Evolutionary conservation across 2,329 filamentous ascomycete genomes (phyloP).

Genomic region (Claviceps maximensis): DNA sequence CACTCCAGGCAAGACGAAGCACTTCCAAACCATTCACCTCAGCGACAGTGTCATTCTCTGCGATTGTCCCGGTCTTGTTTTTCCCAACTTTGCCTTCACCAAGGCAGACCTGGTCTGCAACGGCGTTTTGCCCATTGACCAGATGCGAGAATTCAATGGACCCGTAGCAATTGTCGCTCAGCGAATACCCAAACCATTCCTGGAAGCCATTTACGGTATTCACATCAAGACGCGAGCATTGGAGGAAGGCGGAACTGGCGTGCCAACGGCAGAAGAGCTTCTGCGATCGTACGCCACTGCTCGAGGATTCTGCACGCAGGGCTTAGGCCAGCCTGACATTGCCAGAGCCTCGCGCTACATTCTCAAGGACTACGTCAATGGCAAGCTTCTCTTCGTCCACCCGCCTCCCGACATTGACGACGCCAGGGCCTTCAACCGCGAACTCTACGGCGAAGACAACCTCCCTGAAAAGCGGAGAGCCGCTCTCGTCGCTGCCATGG

Average conservation of each 20-base stretch:
- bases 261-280: slow-evolving; percentile 73
- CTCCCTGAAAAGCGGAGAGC: slow-evolving; percentile 70
- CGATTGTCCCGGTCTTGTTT: slow-evolving; percentile 96
- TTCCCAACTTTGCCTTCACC: slow-evolving; percentile 93
- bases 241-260: slow-evolving; percentile 86
- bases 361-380: slow-evolving; percentile 94
- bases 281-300: slow-evolving; percentile 77
- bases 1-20: slow-evolving; percentile 96
- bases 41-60: slow-evolving; percentile 82
- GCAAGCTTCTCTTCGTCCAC: slow-evolving; percentile 84
- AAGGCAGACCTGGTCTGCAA: slow-evolving; percentile 95
- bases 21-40: slow-evolving; percentile 96
- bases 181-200: slow-evolving; percentile 73
- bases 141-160: slow-evolving; percentile 83
- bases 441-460: slow-evolving; percentile 73
- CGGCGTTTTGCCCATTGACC: slow-evolving; percentile 89
- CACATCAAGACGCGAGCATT: slow-evolving; percentile 65
- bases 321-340: slow-evolving; percentile 83
- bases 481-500: slow-evolving; percentile 40
- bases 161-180: slow-evolving; percentile 72
- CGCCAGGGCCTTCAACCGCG: slow-evolving; percentile 66
- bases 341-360: slow-evolving; percentile 80
- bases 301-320: slow-evolving; percentile 79
- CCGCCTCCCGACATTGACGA: slow-evolving; percentile 69
- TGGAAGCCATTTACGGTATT: slow-evolving; percentile 91